phyloP scores from a whole-genome alignment of 495 filamentous ascomycete genomes.

The Xanthoparmelia taractica region DNA sequence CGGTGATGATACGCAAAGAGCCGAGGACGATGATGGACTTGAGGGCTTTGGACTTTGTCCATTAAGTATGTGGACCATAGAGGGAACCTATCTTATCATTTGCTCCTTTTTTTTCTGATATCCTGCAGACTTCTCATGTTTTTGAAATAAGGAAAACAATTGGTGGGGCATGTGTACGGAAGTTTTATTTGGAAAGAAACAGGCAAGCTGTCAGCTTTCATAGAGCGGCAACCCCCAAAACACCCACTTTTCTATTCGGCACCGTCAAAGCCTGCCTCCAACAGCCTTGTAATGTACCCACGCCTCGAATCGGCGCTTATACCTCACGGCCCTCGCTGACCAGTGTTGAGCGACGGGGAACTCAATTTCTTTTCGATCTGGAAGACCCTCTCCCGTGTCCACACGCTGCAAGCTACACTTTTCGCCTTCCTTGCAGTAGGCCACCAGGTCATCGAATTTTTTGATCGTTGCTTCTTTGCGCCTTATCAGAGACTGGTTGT shows the following conservation, averaged over 20 bases:
- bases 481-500: not conserved
- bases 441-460: not conserved
- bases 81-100: no score
- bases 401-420: not conserved
- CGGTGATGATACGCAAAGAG: no score
- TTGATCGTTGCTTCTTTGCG: no score
- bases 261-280: no score
- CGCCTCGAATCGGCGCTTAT: not conserved
- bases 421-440: not conserved
- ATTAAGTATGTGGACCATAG: no score
- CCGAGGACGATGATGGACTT: no score
- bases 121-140: no score
- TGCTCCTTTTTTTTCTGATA: no score
- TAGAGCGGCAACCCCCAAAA: not conserved
- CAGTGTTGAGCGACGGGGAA: not conserved
- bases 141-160: no score
- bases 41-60: no score
- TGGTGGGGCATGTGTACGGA: no score
- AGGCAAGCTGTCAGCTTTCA: not conserved
- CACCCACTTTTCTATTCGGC: not conserved
- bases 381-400: not conserved
- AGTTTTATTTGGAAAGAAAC: no score
- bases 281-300: not conserved
- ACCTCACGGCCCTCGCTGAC: not conserved
- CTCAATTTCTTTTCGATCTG: not conserved